Percentiles rank a stretch among this genome's conserved stretches.
These are phyloP conservation scores for Leonotis leonurus DNA, from an alignment of 257 asterid genomes.

Conservation along the genomic window DNA sequence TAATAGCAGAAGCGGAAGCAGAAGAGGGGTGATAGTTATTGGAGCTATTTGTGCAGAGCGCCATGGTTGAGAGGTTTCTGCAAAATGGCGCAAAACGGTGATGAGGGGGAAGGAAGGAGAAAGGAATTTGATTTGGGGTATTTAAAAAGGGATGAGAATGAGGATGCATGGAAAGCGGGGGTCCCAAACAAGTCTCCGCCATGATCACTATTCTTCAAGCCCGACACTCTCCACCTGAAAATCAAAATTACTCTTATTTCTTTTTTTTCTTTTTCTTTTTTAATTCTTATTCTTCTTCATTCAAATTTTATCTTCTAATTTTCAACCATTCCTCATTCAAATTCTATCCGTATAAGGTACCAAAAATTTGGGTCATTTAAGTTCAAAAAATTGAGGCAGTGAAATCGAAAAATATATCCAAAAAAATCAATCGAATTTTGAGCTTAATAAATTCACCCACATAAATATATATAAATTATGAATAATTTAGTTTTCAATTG, in stretches of 20 bases:
- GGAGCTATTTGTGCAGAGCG: conserved; percentile 20
- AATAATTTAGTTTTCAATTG: no score
- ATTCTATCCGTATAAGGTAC: no score
- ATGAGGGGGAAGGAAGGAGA: conserved; percentile 21
- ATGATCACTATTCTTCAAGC: conserved; percentile 22
- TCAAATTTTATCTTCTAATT: neutral
- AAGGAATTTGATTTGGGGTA: conserved; percentile 17
- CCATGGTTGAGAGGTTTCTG: conserved; percentile 32
- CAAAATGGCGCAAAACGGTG: conserved; percentile 17
- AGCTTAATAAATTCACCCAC: no score
- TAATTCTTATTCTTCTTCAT: no score
- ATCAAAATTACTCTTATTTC: neutral
- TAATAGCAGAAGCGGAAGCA: conserved; percentile 18
- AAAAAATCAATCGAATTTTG: no score
- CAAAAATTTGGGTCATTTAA: no score
- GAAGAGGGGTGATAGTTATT: conserved; percentile 18
- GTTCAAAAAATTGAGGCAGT: no score
- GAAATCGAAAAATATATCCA: no score
- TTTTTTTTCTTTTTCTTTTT: neutral
- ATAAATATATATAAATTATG: no score
- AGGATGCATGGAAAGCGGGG: conserved; percentile 33
- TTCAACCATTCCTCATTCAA: neutral
- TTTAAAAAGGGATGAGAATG: conserved; percentile 18
- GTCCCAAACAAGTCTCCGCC: conserved; percentile 74
- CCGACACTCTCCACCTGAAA: conserved; percentile 13